Base-by-base conservation (phyloP, 2,329 filamentous ascomycete genomes). In the Penicillium sp. region DNA sequence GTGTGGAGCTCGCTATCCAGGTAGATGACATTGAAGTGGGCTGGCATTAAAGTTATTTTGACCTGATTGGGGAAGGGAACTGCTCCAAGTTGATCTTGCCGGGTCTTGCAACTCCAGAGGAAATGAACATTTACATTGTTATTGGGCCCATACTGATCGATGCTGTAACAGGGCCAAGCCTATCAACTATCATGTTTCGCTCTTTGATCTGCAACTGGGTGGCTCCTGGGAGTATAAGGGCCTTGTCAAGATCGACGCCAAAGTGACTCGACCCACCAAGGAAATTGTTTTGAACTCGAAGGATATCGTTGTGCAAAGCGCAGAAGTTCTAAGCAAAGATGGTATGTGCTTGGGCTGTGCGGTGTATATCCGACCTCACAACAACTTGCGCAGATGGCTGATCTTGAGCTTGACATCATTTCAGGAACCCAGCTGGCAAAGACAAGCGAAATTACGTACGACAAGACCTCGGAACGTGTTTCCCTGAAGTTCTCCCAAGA, bases 241-340 rank as follows among this genome's bases (percentile, higher is more conserved):
- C 60, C 85, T 81, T 17, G 90, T 97, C 58, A 88, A 84, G 59
- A 95, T 99, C 70, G 83, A 88, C 61, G 81, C 87, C 52, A 84
- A 88, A 52, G 81, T 97, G 70, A 80, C 81, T 60, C 84, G 87
- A 68, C 77, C 86, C 27, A 88, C 88, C 59, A 89, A 84, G 65
- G 83, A 91, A 61, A 85, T 99, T 56, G 84, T 89, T 34, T 78
- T 97, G 71, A 99, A 99, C 74, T 81, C 89, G 36, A 84, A 94
- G 66, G 86, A 96, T 70, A 82, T 99, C 64, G 89, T 89, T 68
- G 82, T 97, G 32, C 80, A 86, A 58, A 80, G 78, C 55, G 86
- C 83, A 13, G 66, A 73, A 44, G 43, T 74, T n/a, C 49, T 68
- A 20, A 54, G 58, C 17, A 61, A 66, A 51, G 65, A 74, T 62